A percentile compares a stretch with the other conserved stretches of the same genome.
Evolutionary conservation across 1,284 basidiomycete species (phyloP).

Genomic region (Naganishia sp.): DNA sequence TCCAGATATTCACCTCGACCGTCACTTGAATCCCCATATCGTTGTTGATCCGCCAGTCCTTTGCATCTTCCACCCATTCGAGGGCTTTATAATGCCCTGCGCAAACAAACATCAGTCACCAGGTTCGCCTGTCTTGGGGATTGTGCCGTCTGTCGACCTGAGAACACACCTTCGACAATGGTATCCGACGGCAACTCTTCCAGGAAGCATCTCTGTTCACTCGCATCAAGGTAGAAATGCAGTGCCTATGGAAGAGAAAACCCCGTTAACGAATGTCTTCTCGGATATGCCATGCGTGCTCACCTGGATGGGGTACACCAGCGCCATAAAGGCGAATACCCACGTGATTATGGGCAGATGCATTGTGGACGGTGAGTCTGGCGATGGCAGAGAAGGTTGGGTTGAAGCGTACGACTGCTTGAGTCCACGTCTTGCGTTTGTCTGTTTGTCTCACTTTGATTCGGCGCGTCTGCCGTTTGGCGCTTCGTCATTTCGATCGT

Average conservation of each 20-base stretch:
- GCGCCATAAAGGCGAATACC: conserved; percentile 11
- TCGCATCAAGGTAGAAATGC: conserved; percentile 90
- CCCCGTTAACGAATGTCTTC: background rate
- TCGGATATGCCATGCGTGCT: background rate
- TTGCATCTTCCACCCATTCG: conserved; percentile 77
- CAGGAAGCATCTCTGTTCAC: conserved; percentile 89
- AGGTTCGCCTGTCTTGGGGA: background rate
- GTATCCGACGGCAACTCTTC: conserved; percentile 98
- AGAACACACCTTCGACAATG: conserved; percentile 79
- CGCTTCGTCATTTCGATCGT: background rate
- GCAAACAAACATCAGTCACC: conserved; percentile 6
- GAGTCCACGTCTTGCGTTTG: background rate
- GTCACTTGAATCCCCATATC: conserved; percentile 85
- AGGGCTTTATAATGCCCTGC: conserved; percentile 88
- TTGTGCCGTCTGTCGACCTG: background rate
- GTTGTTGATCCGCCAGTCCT: conserved; percentile 71
- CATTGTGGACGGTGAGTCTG: background rate
- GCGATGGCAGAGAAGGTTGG: background rate
- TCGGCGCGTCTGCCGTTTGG: conserved; percentile 6
- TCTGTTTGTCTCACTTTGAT: conserved; percentile 11
- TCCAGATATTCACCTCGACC: conserved; percentile 67
- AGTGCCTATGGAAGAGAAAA: conserved; percentile 58
- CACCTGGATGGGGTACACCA: conserved; percentile 18
- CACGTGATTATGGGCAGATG: conserved; percentile 7
- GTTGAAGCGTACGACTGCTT: background rate